These are phyloP conservation scores for Eleusine coracana DNA, from an alignment of 176 grass and related monocot genomes.

Conservation along the genomic window DNA sequence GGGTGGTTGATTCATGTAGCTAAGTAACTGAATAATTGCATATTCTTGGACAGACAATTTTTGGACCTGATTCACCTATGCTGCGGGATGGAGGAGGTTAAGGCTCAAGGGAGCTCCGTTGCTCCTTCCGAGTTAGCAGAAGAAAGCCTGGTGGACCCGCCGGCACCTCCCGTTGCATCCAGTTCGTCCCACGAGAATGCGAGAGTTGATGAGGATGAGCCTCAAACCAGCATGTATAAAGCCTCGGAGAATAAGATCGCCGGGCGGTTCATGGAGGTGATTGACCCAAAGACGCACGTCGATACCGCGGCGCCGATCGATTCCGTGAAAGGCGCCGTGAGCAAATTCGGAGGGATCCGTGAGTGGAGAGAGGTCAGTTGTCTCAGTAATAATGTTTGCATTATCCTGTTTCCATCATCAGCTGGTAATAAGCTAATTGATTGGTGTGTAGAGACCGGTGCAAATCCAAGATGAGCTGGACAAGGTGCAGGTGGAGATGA, in stretches of 20 bases:
- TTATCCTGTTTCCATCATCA: not conserved
- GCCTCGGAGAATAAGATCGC: conserved; percentile 5
- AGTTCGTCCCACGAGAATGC: not conserved
- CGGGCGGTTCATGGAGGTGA: not conserved
- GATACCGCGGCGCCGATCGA: conserved; percentile 73
- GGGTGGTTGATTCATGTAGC: no score
- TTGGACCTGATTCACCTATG: conserved; percentile 40
- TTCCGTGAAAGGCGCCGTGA: conserved; percentile 67
- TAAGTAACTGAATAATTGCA: no score
- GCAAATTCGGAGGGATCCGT: conserved; percentile 63
- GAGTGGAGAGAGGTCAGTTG: conserved; percentile 67
- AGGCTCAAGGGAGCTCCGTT: not conserved
- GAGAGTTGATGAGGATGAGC: not conserved
- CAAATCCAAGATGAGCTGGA: conserved; percentile 51
- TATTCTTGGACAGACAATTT: not conserved
- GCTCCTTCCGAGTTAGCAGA: conserved; percentile 9
- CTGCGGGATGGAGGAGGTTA: conserved; percentile 55
- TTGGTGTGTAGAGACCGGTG: conserved; percentile 32
- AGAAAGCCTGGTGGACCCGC: not conserved
- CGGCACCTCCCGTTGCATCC: not conserved
- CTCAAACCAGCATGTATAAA: not conserved
- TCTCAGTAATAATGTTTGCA: no score
- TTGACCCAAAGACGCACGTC: conserved; percentile 22
- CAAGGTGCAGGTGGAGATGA: conserved; percentile 41
- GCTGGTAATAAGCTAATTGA: no score